Base-by-base conservation (phyloP, 805 yeast species). In the Debaryomyces tyrocola region DNA sequence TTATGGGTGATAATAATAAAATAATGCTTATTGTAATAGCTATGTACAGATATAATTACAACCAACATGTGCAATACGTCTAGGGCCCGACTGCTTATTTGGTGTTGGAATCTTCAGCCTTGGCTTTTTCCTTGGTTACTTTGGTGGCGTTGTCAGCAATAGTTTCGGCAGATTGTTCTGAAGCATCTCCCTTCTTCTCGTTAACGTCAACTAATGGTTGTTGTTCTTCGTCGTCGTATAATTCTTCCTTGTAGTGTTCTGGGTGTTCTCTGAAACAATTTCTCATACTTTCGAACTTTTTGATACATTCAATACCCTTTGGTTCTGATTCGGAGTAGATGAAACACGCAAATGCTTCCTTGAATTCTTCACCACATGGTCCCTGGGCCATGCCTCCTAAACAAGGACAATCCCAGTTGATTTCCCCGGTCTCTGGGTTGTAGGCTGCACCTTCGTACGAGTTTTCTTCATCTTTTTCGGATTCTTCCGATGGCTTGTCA, bases 331-430 rank as follows among this genome's bases (percentile, higher is more conserved):
- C 89, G 6, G 97, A 90, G 74, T 86, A 90, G 37, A 94, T 92
- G 62, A 94, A 94, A 67, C 99, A 94, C 8, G 96, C 78, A 66
- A 94, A 94, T 0, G 99, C 98, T 44, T 81, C 90, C 50, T 65
- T 66, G 49, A 64, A 61, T 49, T 58, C 61, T 55, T 65, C 60
- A 27, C 99, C 99, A 73, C 99, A 94, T 46, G 99, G 98, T 0
- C 99, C 99, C 54, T 91, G 78, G 28, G 99, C 98, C 97, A 94
- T 90, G 36, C 99, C 99, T 29, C 98, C 99, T 41, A 94, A 75
- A 69, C 98, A 92, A n/a, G 99, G 98, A 68, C 99, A 94, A 63
- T 94, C 98, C 99, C 99, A 94, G 80, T 94, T 92, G 70, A 94
- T 94, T 66, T 92, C 98, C 27, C 99, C 99, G 2, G 99, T 94